Conservation (phyloP, 148 eudicot genomes). For the Nyssa sinensis region DNA sequence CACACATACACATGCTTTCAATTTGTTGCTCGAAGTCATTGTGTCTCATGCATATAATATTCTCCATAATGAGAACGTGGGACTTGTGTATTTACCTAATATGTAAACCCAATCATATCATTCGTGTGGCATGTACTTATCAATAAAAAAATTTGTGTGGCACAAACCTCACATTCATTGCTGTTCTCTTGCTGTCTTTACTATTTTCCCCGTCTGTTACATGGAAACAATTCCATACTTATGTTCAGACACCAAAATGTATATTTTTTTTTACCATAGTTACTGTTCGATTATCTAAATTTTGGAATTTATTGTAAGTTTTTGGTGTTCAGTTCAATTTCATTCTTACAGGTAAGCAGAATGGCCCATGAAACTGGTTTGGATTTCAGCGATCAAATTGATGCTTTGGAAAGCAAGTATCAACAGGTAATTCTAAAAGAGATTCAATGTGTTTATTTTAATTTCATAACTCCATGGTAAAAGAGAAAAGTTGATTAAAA, state of each 20-base stretch:
- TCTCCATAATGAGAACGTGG: no score
- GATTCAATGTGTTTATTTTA: not conserved
- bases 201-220: not conserved
- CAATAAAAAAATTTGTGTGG: no score
- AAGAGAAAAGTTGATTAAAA: no score
- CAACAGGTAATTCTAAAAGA: slow-evolving; percentile 15
- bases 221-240: no score
- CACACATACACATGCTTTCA: not conserved
- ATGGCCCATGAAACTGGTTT: slow-evolving; percentile 37
- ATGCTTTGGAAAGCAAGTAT: slow-evolving; percentile 26
- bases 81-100: no score
- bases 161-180: not conserved
- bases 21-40: no score
- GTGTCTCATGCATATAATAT: no score
- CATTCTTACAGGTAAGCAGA: slow-evolving; percentile 11
- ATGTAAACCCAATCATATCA: no score
- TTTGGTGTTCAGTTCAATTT: not conserved
- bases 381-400: slow-evolving; percentile 28
- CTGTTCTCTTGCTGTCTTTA: not conserved
- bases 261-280: no score
- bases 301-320: not conserved
- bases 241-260: not conserved
- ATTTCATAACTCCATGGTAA: not conserved
- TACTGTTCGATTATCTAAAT: not conserved
- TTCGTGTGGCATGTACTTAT: no score